A percentile compares a stretch with the other conserved stretches of the same genome.
phyloP scores from a whole-genome alignment of 2,329 filamentous ascomycete species.

The Rugonectria rugulosa region DNA sequence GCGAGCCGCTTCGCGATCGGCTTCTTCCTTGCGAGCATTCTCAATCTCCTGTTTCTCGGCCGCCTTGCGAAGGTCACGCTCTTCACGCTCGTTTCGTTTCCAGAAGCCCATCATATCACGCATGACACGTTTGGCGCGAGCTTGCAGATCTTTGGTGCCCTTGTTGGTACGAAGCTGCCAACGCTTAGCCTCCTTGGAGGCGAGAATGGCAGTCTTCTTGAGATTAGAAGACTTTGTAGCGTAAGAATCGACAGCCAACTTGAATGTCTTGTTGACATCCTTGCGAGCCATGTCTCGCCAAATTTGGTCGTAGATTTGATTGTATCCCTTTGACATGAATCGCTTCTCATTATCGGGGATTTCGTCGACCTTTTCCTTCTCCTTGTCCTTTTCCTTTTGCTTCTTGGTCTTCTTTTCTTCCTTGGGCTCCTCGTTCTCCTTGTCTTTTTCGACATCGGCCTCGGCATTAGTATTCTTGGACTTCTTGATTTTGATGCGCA shows the following conservation, averaged over 20 bases:
- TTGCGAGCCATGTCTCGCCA: conserved; percentile 94
- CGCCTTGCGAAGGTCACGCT: conserved; percentile 90
- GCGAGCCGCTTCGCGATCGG: conserved; percentile 94
- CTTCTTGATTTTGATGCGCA: conserved; percentile 70
- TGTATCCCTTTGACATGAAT: conserved; percentile 91
- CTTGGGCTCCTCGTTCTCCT: conserved; percentile 58
- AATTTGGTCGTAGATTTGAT: conserved; percentile 97
- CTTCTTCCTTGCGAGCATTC: conserved; percentile 95
- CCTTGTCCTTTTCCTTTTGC: conserved; percentile 56
- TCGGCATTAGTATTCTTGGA: conserved; percentile 52
- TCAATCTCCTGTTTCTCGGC: conserved; percentile 97
- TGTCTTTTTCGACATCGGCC: conserved; percentile 55
- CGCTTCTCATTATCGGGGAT: conserved; percentile 65
- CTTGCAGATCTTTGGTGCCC: conserved; percentile 96
- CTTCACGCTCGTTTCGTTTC: conserved; percentile 98
- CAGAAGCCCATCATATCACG: conserved; percentile 99
- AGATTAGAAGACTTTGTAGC: conserved; percentile 92
- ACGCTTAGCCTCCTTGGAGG: conserved; percentile 94
- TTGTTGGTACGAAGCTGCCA: conserved; percentile 99
- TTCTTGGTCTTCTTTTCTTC: conserved; percentile 49
- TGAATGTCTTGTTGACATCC: conserved; percentile 90
- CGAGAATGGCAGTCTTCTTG: conserved; percentile 95
- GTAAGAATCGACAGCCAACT: conserved; percentile 85
- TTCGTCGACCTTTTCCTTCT: conserved; percentile 61
- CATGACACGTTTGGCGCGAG: conserved; percentile 97